phyloP scores from a whole-genome alignment of 139 green algal species.

The Haematococcus lacustris region DNA sequence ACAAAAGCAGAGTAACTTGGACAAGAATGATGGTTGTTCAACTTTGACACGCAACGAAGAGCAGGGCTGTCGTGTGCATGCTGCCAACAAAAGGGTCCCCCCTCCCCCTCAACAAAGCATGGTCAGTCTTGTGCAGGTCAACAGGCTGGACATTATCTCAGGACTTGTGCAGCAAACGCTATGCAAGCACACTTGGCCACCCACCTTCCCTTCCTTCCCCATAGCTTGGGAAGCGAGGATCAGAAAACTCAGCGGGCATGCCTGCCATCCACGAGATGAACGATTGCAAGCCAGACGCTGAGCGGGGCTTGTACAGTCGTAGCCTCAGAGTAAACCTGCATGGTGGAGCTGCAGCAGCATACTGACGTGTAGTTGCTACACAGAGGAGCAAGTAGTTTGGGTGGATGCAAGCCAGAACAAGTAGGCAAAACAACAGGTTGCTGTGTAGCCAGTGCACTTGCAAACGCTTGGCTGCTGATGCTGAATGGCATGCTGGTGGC shows the following conservation, averaged over 20 bases:
- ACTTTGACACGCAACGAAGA: neutral
- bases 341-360: too few relatives aligned
- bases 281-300: conserved; percentile 48
- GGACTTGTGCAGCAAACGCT: too few relatives aligned
- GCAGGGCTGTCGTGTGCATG: neutral
- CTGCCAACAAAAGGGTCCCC: too few relatives aligned
- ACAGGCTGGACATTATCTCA: too few relatives aligned
- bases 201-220: conserved; percentile 59
- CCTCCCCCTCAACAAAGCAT: too few relatives aligned
- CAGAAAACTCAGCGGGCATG: conserved; percentile 68
- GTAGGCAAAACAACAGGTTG: neutral
- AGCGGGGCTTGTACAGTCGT: conserved; percentile 60
- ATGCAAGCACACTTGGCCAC: neutral
- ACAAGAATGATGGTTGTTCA: neutral
- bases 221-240: conserved; percentile 57
- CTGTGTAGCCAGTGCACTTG: neutral
- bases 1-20: neutral
- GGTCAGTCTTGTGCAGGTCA: too few relatives aligned
- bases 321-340: conserved; percentile 55
- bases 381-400: too few relatives aligned
- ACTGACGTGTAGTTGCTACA: too few relatives aligned
- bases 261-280: conserved; percentile 55
- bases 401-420: neutral
- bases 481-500: too few relatives aligned
- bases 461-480: too few relatives aligned